A percentile compares a stretch with the other conserved stretches of the same genome.
Evolutionary conservation across 768 basidiomycete species (phyloP).

Genomic region (Phanerodontia chrysosporium): DNA sequence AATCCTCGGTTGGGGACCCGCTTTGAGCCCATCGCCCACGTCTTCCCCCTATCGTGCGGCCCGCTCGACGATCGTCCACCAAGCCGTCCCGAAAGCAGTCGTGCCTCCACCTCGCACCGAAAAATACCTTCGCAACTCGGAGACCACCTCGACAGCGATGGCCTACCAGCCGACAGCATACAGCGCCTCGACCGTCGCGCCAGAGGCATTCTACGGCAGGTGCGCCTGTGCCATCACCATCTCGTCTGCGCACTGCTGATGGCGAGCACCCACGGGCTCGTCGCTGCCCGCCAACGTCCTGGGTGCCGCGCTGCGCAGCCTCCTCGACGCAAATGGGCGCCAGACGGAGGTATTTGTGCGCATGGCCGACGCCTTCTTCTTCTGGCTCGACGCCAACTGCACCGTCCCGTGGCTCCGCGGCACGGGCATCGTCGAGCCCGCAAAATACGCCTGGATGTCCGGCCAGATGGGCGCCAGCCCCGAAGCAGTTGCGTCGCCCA

Average conservation of each 20-base stretch:
- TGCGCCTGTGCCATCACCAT: neutral
- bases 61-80: too few species aligned
- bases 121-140: neutral
- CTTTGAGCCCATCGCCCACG: too few species aligned
- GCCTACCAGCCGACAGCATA: neutral
- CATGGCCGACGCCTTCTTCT: constrained; percentile 4
- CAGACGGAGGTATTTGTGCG: neutral
- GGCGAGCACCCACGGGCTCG: neutral
- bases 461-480: neutral
- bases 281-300: neutral
- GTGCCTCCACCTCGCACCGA: neutral
- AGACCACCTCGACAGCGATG: neutral
- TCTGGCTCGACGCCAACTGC: constrained; percentile 4
- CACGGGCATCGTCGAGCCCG: constrained; percentile 7
- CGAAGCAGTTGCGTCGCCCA: neutral
- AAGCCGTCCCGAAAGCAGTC: too few species aligned
- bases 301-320: neutral
- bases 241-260: neutral
- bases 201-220: neutral
- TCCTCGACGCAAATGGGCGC: constrained; percentile 1
- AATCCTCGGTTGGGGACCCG: too few species aligned
- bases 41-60: too few species aligned
- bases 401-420: neutral
- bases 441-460: constrained; percentile 5
- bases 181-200: neutral